These are phyloP conservation scores for Polygonum aviculare DNA, from an alignment of 148 eudicot genomes.

Conservation along the genomic window DNA sequence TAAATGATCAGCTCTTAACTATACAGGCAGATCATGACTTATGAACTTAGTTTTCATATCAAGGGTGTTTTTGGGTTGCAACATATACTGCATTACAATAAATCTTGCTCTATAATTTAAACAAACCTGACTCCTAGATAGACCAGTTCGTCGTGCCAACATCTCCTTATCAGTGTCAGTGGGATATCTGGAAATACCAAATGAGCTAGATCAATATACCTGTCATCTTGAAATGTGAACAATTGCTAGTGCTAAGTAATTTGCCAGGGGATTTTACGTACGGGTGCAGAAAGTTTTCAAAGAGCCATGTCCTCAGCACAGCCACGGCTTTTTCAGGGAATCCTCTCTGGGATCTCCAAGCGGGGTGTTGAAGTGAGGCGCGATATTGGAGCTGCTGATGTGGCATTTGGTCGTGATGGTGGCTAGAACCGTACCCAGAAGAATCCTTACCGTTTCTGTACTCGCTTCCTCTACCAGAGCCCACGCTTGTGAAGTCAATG, in stretches of 20 bases:
- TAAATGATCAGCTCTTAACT: not conserved
- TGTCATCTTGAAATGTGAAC: not conserved
- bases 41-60: not conserved
- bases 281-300: slow-evolving; percentile 44
- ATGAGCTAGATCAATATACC: not conserved
- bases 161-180: slow-evolving; percentile 41
- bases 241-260: not conserved
- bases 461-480: slow-evolving; percentile 15
- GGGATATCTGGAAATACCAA: slow-evolving; percentile 28
- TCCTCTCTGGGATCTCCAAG: slow-evolving; percentile 42
- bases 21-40: not conserved
- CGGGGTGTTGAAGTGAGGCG: slow-evolving; percentile 29
- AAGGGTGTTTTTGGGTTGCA: no score
- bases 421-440: slow-evolving; percentile 15
- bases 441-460: slow-evolving; percentile 9
- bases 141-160: slow-evolving; percentile 40
- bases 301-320: slow-evolving; percentile 37
- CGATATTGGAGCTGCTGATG: slow-evolving; percentile 17
- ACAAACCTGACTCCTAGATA: slow-evolving; percentile 41
- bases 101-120: not conserved
- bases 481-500: slow-evolving; percentile 24
- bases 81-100: no score
- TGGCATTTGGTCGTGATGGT: not conserved
- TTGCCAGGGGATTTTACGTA: slow-evolving; percentile 11
- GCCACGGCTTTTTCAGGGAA: slow-evolving; percentile 42